A percentile compares a stretch with the other conserved stretches of the same genome.
phyloP scores from a whole-genome alignment of 2,329 filamentous ascomycete genomes.

The Xylaria sp. region DNA sequence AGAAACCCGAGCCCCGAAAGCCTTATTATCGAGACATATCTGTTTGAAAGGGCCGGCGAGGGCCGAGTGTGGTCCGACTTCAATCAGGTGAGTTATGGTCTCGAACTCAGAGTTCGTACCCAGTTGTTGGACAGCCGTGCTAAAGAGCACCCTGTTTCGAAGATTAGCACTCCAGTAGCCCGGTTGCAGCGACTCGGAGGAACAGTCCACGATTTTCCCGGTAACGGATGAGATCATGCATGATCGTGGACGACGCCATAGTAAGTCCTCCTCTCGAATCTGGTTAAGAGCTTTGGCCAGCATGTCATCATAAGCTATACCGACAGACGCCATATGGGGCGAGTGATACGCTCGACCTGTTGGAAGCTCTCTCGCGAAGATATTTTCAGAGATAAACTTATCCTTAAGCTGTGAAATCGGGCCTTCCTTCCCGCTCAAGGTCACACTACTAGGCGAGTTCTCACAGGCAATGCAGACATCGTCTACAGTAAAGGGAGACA shows the following conservation, averaged over 20 bases:
- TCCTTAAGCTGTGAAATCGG: slow-evolving; percentile 54
- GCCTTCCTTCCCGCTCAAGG: slow-evolving; percentile 60
- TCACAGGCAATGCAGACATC: slow-evolving; percentile 53
- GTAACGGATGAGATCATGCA: slow-evolving; percentile 44
- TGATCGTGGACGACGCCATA: slow-evolving; percentile 31
- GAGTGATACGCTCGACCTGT: slow-evolving; percentile 55
- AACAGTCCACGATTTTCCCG: slow-evolving; percentile 25
- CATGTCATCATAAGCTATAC: slow-evolving; percentile 45
- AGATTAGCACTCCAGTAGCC: slow-evolving; percentile 46
- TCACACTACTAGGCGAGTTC: slow-evolving; percentile 52
- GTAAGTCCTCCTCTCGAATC: slow-evolving; percentile 33
- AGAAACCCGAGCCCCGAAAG: slow-evolving; percentile 27
- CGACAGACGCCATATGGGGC: slow-evolving; percentile 56
- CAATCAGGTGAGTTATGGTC: slow-evolving; percentile 41
- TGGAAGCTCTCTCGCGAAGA: slow-evolving; percentile 58
- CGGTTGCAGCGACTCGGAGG: slow-evolving; percentile 20
- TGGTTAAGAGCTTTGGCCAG: slow-evolving; percentile 19
- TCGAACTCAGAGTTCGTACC: slow-evolving; percentile 46
- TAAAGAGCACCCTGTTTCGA: slow-evolving; percentile 41
- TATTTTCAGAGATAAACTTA: slow-evolving; percentile 54
- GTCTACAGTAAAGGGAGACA: slow-evolving; percentile 18
- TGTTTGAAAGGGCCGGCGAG: slow-evolving; percentile 50
- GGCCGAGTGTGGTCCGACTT: slow-evolving; percentile 50
- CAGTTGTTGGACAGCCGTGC: slow-evolving; percentile 52
- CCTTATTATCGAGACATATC: slow-evolving; percentile 42